A percentile compares a stretch with the other conserved stretches of the same genome.
Evolutionary conservation across 2,329 filamentous ascomycete genomes (phyloP).

Genomic region (Cytospora piceicola): DNA sequence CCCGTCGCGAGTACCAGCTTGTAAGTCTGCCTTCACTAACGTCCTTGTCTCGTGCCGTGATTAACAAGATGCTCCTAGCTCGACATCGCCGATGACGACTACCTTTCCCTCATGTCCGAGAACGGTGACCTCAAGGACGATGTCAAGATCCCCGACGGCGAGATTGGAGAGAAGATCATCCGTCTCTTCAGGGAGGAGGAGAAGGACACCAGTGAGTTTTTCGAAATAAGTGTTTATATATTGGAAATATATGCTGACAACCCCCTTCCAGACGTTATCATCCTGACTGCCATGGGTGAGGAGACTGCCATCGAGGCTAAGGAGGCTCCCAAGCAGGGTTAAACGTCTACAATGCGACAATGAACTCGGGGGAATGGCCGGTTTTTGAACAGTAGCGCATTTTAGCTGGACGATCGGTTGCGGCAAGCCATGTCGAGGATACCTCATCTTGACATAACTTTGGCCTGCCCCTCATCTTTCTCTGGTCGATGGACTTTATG

Average conservation of each 20-base stretch:
- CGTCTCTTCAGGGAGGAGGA: slow-evolving; percentile 80
- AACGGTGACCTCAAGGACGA: slow-evolving; percentile 90
- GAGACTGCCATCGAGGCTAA: slow-evolving; percentile 91
- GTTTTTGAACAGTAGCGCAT: slow-evolving; percentile 29
- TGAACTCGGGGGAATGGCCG: slow-evolving; percentile 20
- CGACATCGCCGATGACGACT: slow-evolving; percentile 91
- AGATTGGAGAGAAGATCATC: slow-evolving; percentile 84
- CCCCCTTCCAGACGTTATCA: slow-evolving; percentile 71
- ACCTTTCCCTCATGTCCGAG: slow-evolving; percentile 91
- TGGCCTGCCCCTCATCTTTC: slow-evolving; percentile 27
- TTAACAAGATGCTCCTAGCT: slow-evolving; percentile 58
- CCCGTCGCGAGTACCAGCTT: slow-evolving; percentile 88
- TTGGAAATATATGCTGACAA: slow-evolving; percentile 33
- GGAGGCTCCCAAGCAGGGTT: slow-evolving; percentile 69
- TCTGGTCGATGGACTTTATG: slow-evolving; percentile 31
- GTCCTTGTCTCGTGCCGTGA: slow-evolving; percentile 1
- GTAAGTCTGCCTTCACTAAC: slow-evolving; percentile 61
- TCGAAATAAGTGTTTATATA: neutral
- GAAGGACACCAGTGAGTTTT: slow-evolving; percentile 87
- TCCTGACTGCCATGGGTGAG: slow-evolving; percentile 96
- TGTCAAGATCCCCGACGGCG: slow-evolving; percentile 88
- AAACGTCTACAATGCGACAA: slow-evolving; percentile 30
- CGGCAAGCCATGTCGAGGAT: slow-evolving; percentile 29
- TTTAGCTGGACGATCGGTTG: slow-evolving; percentile 21
- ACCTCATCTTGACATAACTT: slow-evolving; percentile 28